Evolutionary conservation across 352 stramenopile species (phyloP).

Genomic region (Phytophthora kernoviae): DNA sequence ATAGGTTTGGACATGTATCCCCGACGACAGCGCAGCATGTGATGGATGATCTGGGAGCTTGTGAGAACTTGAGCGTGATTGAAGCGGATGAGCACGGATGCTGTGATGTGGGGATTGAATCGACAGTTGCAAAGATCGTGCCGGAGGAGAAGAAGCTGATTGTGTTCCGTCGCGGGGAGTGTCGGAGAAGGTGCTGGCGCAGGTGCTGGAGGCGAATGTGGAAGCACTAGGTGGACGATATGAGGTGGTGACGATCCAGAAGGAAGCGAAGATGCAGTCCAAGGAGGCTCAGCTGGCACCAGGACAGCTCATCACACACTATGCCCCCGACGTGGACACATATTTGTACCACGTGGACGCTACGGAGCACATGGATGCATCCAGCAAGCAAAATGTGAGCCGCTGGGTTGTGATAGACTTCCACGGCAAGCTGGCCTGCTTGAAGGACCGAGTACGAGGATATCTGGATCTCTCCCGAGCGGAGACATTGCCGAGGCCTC

Average conservation of each 20-base stretch:
- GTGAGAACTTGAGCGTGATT: conserved; percentile 89
- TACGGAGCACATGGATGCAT: conserved; percentile 38
- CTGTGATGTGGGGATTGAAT: conserved; percentile 94
- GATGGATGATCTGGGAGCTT: conserved; percentile 94
- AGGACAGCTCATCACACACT: conserved; percentile 97
- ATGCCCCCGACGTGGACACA: conserved; percentile 95
- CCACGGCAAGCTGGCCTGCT: conserved; percentile 45
- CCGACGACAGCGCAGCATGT: conserved; percentile 97
- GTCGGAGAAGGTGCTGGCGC: conserved; percentile 66
- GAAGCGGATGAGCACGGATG: conserved; percentile 56
- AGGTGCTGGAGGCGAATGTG: conserved; percentile 58
- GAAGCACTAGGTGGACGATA: conserved; percentile 48
- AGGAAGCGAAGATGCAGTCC: conserved; percentile 64
- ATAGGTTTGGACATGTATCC: conserved; percentile 98
- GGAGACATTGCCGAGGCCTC: conserved; percentile 78
- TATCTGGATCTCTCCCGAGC: conserved; percentile 82
- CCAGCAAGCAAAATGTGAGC: conserved; percentile 33
- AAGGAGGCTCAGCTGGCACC: conserved; percentile 89
- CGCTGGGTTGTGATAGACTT: conserved; percentile 88
- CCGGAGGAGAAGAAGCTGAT: conserved; percentile 77
- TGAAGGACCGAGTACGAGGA: conserved; percentile 55
- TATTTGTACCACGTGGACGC: conserved; percentile 75
- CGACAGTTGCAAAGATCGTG: conserved; percentile 93
- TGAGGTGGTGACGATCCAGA: conserved; percentile 72
- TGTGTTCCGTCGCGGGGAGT: conserved; percentile 90